A percentile compares a stretch with the other conserved stretches of the same genome.
These are phyloP conservation scores for Coniochaeta pulveracea DNA, from an alignment of 2,329 filamentous ascomycete genomes.

Conservation along the genomic window DNA sequence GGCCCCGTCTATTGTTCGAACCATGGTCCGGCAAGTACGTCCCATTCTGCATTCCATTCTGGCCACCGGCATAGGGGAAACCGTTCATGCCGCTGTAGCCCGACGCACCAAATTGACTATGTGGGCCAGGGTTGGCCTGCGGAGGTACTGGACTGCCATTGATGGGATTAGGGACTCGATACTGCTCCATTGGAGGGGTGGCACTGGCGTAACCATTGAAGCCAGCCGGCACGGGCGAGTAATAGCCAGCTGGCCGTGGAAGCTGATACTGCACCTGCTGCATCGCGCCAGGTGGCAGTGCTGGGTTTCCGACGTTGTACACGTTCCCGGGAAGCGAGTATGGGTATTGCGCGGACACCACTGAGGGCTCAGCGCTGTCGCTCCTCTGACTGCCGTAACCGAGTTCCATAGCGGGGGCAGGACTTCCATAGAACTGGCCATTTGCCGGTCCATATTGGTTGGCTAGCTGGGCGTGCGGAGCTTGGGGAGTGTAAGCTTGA, in stretches of 20 bases:
- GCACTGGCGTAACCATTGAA: constrained; percentile 40
- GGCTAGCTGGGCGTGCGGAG: no score
- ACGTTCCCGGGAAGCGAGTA: constrained; percentile 39
- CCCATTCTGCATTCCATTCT: constrained; percentile 36
- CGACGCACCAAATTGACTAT: constrained; percentile 30
- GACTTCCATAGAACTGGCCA: constrained; percentile 37
- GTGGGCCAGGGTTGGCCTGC: constrained; percentile 28
- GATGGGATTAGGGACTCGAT: constrained; percentile 36
- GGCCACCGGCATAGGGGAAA: constrained; percentile 35
- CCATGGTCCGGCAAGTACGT: constrained; percentile 42
- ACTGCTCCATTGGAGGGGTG: constrained; percentile 41
- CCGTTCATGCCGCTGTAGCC: constrained; percentile 31
- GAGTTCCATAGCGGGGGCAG: constrained; percentile 37
- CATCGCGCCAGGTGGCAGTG: constrained; percentile 36
- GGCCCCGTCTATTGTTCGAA: constrained; percentile 43
- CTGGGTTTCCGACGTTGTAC: constrained; percentile 33
- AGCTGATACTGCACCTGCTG: constrained; percentile 48
- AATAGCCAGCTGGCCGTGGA: constrained; percentile 44
- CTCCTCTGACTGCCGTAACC: constrained; percentile 38
- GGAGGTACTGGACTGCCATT: constrained; percentile 41
- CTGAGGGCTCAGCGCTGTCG: constrained; percentile 38
- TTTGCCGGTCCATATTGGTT: constrained; percentile 11
- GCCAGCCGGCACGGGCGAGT: constrained; percentile 41
- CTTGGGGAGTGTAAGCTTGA: constrained; percentile 11
- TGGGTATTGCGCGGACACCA: constrained; percentile 32